A percentile compares a stretch with the other conserved stretches of the same genome.
These are phyloP conservation scores for Syncephalis fuscata DNA, from an alignment of 371 early-diverging fungal species.

Conservation along the genomic window DNA sequence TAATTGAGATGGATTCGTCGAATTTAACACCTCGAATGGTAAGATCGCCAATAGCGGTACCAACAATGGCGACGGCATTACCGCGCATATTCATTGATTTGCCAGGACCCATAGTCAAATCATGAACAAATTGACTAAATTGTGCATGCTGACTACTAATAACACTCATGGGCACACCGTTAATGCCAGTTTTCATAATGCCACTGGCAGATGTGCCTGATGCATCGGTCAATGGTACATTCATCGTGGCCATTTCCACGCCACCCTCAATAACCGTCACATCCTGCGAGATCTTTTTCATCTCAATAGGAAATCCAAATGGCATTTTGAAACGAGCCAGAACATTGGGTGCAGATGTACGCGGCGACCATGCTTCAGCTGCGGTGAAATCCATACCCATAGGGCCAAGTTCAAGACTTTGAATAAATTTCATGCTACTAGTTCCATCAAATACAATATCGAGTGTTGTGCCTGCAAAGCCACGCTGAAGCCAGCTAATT, in stretches of 20 bases:
- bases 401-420: slow-evolving; percentile 1
- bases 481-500: slow-evolving; percentile 7
- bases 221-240: slow-evolving; percentile 1
- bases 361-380: slow-evolving; percentile 1
- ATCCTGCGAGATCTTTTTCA: slow-evolving; percentile 8
- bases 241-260: slow-evolving; percentile 1
- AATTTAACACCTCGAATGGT: slow-evolving; percentile 29
- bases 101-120: slow-evolving; percentile 1
- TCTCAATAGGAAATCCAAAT: slow-evolving; percentile 5
- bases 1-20: slow-evolving; percentile 23
- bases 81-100: slow-evolving; percentile 6
- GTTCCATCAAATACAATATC: slow-evolving; percentile 3
- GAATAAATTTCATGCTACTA: slow-evolving; percentile 1
- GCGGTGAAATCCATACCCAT: slow-evolving; percentile 3
- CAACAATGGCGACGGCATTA: slow-evolving; percentile 13
- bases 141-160: slow-evolving; percentile 1
- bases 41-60: slow-evolving; percentile 34
- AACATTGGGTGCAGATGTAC: slow-evolving; percentile 1
- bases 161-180: slow-evolving; percentile 2
- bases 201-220: slow-evolving; percentile 3
- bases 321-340: slow-evolving; percentile 5
- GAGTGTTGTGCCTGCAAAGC: slow-evolving; percentile 4
- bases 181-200: slow-evolving; percentile 2
- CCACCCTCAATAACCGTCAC: slow-evolving; percentile 4
- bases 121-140: slow-evolving; percentile 4